A percentile compares a stretch with the other conserved stretches of the same genome.
phyloP scores from a whole-genome alignment of 345 rosid species.

The Eucalyptus cloeziana region DNA sequence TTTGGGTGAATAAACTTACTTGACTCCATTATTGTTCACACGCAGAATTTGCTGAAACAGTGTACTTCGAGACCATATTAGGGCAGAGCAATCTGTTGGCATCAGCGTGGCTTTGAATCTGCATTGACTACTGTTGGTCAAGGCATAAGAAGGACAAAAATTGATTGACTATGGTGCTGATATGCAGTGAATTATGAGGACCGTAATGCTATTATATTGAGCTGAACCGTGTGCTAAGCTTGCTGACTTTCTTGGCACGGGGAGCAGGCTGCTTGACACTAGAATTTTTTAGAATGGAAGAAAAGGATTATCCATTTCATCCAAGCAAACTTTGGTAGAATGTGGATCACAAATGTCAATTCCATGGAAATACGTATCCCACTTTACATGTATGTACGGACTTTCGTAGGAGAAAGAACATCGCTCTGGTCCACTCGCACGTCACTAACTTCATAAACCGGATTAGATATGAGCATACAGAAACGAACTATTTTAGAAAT shows the following conservation, averaged over 20 bases:
- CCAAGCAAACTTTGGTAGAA: not conserved
- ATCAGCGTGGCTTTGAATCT: not conserved
- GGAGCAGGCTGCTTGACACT: not conserved
- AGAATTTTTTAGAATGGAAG: not conserved
- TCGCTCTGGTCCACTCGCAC: not conserved
- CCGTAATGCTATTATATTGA: not conserved
- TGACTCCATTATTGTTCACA: not conserved
- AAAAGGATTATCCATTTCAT: not conserved
- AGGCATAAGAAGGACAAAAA: not conserved
- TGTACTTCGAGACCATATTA: not conserved
- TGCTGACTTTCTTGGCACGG: not conserved
- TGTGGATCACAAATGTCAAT: not conserved
- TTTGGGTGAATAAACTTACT: not conserved
- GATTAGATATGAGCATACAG: not conserved
- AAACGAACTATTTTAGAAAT: too few species aligned
- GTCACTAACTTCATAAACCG: not conserved
- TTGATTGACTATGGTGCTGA: not conserved
- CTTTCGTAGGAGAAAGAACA: not conserved
- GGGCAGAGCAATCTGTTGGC: not conserved
- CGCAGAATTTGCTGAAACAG: not conserved
- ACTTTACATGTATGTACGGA: not conserved
- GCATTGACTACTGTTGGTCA: not conserved
- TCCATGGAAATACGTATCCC: not conserved
- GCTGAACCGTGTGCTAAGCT: not conserved
- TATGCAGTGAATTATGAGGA: not conserved